Percentiles rank a stretch among this genome's conserved stretches.
phyloP scores from a whole-genome alignment of 192 early-diverging fungal genomes.

The Coemansia sp. region DNA sequence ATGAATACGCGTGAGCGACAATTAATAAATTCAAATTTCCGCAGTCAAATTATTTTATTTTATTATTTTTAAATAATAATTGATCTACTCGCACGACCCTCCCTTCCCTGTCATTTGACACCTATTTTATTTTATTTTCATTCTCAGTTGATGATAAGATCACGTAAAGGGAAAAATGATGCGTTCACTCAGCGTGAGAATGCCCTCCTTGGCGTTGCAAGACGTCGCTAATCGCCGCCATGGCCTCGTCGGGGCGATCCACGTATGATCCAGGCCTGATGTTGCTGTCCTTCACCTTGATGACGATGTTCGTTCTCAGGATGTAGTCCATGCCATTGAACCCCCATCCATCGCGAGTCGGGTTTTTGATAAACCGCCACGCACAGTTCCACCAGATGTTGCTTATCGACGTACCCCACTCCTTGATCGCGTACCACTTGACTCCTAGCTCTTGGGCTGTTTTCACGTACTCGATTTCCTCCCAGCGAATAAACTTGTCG shows the following conservation, averaged over 20 bases:
- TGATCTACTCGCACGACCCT: conserved; percentile 1
- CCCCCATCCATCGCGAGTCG: not conserved
- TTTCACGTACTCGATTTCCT: conserved; percentile 15
- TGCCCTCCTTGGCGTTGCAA: conserved; percentile 6
- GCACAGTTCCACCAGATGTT: conserved; percentile 33
- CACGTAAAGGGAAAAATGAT: not conserved
- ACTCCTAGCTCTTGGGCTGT: conserved; percentile 14
- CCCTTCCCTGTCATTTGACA: not conserved
- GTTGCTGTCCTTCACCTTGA: conserved; percentile 11
- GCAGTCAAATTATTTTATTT: not conserved
- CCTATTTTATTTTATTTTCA: no score
- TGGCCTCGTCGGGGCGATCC: conserved; percentile 10
- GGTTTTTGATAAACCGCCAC: not conserved
- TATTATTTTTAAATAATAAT: not conserved
- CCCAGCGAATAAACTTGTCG: conserved; percentile 13
- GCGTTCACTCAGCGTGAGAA: conserved; percentile 10
- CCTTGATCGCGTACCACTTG: conserved; percentile 16
- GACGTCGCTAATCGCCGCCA: conserved; percentile 12
- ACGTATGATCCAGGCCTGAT: conserved; percentile 22
- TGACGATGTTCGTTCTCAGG: conserved; percentile 13
- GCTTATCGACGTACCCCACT: conserved; percentile 14
- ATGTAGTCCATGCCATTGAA: conserved; percentile 9
- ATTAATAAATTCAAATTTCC: not conserved
- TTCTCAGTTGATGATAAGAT: conserved; percentile 5
- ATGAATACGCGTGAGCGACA: not conserved